A percentile compares a stretch with the other conserved stretches of the same genome.
Conservation (phyloP, 2,329 filamentous ascomycete species). For the Epicoccum nigrum region DNA sequence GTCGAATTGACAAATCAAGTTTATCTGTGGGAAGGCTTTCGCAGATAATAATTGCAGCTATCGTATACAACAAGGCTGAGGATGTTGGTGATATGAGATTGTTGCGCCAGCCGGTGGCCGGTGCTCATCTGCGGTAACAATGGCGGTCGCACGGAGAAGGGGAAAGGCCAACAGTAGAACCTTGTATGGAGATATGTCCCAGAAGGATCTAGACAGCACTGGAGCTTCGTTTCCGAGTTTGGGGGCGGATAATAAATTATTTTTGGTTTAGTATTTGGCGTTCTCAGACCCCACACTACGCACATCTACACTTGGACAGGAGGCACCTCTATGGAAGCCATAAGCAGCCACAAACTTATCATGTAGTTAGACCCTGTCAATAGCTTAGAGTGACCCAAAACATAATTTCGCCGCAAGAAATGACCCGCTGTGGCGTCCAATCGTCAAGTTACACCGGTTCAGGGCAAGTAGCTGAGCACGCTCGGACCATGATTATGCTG, state of each 20-base stretch:
- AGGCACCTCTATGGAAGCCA: no score
- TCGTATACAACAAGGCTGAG: background rate
- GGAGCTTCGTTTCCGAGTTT: no score
- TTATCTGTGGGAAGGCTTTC: background rate
- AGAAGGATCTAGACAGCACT: no score
- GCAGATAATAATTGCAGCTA: background rate
- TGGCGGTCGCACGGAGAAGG: background rate
- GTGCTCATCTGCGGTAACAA: background rate
- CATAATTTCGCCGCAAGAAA: background rate
- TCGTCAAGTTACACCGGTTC: background rate
- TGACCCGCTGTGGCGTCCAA: conserved; percentile 6
- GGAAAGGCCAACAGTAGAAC: background rate
- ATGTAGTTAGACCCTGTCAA: no score
- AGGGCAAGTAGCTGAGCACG: background rate
- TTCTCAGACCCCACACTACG: no score
- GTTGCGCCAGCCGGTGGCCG: background rate
- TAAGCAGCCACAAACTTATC: no score
- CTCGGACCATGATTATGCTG: background rate
- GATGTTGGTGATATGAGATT: background rate
- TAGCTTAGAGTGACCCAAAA: no score
- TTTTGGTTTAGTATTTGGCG: no score
- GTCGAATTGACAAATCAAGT: no score
- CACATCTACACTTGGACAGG: no score
- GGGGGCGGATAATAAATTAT: no score
- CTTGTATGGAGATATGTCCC: no score